A percentile compares a stretch with the other conserved stretches of the same genome.
Conservation (phyloP, 148 eudicot genomes). For the Diospyros lotus region DNA sequence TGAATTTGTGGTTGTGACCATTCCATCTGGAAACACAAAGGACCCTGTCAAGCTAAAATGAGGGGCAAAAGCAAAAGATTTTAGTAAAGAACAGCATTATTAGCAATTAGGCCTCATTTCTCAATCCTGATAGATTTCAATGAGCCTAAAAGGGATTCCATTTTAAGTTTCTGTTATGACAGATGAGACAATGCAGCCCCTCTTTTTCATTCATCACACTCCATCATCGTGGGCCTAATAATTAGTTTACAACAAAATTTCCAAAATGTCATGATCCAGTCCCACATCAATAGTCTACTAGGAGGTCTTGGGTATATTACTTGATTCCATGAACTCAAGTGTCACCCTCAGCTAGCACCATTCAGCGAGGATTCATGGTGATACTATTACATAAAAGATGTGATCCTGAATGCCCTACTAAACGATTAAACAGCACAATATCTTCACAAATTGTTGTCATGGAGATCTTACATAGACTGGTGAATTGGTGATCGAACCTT, state of each 20-base stretch:
- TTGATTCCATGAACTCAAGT: too few species aligned
- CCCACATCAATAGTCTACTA: too few species aligned
- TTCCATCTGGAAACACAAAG: conserved; percentile 58
- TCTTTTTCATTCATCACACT: background rate
- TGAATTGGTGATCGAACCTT: background rate
- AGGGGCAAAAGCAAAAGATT: background rate
- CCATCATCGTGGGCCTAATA: background rate
- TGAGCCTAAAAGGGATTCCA: background rate
- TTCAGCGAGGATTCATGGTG: too few species aligned
- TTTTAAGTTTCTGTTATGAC: too few species aligned
- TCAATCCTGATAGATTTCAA: background rate
- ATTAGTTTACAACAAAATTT: background rate
- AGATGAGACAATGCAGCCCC: too few species aligned
- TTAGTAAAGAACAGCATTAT: background rate
- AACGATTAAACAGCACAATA: background rate
- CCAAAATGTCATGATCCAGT: too few species aligned
- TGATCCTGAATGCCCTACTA: background rate
- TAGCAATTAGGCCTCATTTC: background rate
- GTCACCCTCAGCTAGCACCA: too few species aligned
- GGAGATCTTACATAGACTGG: background rate
- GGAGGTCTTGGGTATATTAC: too few species aligned
- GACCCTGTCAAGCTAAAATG: conserved; percentile 5
- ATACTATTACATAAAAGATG: background rate
- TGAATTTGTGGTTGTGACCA: conserved; percentile 92
- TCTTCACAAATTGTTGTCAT: background rate